Conservation (phyloP, 139 green algal genomes). For the Closterium sp. region DNA sequence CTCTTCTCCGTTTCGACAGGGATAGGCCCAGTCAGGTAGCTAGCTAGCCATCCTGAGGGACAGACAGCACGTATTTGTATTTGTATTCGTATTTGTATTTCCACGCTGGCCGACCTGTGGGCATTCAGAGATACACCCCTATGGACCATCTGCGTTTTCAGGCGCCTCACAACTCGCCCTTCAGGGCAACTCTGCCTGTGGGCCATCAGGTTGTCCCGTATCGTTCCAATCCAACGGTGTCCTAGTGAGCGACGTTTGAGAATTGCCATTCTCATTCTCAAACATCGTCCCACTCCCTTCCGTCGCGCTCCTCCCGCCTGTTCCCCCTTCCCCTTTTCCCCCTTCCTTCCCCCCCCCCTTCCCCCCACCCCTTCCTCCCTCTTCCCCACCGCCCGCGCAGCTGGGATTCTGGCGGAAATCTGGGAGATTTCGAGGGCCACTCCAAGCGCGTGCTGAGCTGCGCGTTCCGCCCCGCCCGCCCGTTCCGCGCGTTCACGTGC, state of each 20-base stretch:
- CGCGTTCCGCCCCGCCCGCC: slow-evolving; percentile 48
- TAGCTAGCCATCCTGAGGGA: too few species aligned
- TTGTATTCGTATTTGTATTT: too few species aligned
- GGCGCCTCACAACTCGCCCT: too few species aligned
- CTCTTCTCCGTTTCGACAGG: background rate
- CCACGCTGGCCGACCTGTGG: too few species aligned
- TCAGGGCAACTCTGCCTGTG: too few species aligned
- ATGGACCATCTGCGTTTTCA: too few species aligned
- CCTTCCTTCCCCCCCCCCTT: background rate
- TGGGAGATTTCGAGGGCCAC: slow-evolving; percentile 58
- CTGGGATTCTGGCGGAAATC: slow-evolving; percentile 46
- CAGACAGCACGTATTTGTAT: too few species aligned
- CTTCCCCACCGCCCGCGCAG: background rate
- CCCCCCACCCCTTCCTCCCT: background rate
- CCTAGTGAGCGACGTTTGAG: too few species aligned
- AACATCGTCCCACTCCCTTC: background rate
- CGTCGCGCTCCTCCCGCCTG: background rate
- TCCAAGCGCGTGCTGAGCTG: slow-evolving; percentile 56
- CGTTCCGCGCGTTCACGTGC: slow-evolving; percentile 57
- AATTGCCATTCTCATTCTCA: background rate
- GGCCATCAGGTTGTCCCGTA: too few species aligned
- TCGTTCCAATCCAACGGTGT: too few species aligned
- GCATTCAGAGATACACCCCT: too few species aligned
- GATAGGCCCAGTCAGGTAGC: too few species aligned
- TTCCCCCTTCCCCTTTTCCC: background rate